Conservation (phyloP, 179 eudicot species). For the Silene coronaria region DNA sequence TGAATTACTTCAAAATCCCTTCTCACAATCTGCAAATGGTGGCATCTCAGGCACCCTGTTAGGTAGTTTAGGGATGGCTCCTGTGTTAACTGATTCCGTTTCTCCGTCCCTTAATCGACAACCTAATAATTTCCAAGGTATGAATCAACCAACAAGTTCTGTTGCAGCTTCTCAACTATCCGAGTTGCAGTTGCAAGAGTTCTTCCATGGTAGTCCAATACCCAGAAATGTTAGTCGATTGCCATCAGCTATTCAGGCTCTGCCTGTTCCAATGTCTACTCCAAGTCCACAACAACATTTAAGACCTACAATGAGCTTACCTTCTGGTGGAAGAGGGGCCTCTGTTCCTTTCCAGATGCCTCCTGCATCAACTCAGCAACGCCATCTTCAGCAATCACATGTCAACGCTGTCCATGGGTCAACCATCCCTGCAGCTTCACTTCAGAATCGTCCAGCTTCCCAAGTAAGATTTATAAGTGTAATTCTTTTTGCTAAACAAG, state of each 20-base stretch:
- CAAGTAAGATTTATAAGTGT: conserved; percentile 20
- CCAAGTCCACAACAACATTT: conserved; percentile 29
- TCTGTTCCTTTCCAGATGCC: conserved; percentile 33
- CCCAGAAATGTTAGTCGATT: conserved; percentile 41
- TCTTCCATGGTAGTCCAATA: conserved; percentile 31
- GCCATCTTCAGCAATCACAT: conserved; percentile 17
- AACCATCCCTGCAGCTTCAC: conserved; percentile 25
- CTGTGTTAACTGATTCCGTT: conserved; percentile 45
- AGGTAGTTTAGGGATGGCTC: conserved; percentile 26
- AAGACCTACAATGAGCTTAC: conserved; percentile 23
- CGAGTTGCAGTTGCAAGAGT: conserved; percentile 34
- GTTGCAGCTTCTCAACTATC: conserved; percentile 20
- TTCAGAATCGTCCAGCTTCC: conserved; percentile 27
- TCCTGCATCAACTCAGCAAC: conserved; percentile 21
- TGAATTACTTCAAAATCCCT: conserved; percentile 31
- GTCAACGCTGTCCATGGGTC: conserved; percentile 24
- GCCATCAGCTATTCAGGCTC: conserved; percentile 57
- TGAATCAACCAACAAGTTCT: conserved; percentile 22
- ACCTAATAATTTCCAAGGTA: conserved; percentile 29
- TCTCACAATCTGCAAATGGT: conserved; percentile 29
- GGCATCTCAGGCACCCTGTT: conserved; percentile 19
- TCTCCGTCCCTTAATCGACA: conserved; percentile 38
- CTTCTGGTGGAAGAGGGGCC: conserved; percentile 25
- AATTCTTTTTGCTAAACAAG: conserved; percentile 12
- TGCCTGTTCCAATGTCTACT: conserved; percentile 43